Evolutionary conservation across 176 grass and related monocot species (phyloP), one percentile per base, ranked within the genome.

Genomic region (Tuctoria greenei): DNA sequence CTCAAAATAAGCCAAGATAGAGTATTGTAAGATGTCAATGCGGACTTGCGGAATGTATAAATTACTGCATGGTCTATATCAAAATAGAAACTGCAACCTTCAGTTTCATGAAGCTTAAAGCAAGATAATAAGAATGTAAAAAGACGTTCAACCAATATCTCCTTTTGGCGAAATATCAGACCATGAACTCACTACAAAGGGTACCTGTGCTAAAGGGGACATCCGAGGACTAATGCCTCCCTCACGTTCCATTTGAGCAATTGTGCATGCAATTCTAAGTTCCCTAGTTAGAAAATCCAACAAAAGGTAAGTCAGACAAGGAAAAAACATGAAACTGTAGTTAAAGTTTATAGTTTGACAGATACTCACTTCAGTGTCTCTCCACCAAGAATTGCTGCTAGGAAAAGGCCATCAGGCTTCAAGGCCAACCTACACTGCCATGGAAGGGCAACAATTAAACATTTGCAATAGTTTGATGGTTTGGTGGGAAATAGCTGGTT

Each of bases 211-310:
- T 81, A 98, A 59, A 84, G 95, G 95, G 21, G 91, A 98, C 79
- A 98, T 78, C 54, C 91, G 89, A 64, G 91, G 95, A 82, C 95
- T 94, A 45, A 98, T 90, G 49, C 91, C 91, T 1, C 95, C 95
- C 64, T 98, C 95, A 13, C 87, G 89, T 78, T 98, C 95, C 91
- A 98, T 98, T 88, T 98, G 95, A 79, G 95, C 91, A 82, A 94
- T 63, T 8, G 91, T 92, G 70, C 91, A 98, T 82, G 95, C 95
- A 65, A 98, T 98, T 78, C 95, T 88, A 46, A 98, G 84, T 71
- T 98, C 95, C 87, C 95, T 98, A 69, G 35, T 66, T 23, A 79
- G 47, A 66, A 43, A 77, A 85, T 42, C 63, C n/a, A 44, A 45
- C 10, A 64, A 51, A 77, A 75, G 21, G 76, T 27, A 61, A 72